Conservation (phyloP, 2,329 filamentous ascomycete genomes). For the Lachnellula cervina region DNA sequence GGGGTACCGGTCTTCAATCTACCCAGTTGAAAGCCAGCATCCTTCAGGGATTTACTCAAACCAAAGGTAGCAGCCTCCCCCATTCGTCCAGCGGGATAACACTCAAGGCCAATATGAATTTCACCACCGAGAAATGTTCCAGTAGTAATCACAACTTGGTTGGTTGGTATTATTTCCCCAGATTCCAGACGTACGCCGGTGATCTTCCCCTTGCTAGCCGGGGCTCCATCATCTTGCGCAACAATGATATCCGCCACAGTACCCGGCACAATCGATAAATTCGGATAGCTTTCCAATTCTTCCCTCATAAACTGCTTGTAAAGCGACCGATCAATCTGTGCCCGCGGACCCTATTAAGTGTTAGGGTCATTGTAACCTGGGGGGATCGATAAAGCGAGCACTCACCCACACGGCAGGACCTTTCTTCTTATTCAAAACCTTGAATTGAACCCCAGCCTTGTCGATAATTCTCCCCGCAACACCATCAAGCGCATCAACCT, state of each 20-base stretch:
- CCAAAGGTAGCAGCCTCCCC: constrained; percentile 92
- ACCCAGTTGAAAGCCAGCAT: constrained; percentile 85
- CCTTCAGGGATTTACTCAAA: constrained; percentile 80
- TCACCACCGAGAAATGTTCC: constrained; percentile 94
- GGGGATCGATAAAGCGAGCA: not conserved
- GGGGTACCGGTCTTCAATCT: constrained; percentile 94
- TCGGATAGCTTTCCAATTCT: constrained; percentile 73
- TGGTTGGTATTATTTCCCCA: constrained; percentile 75
- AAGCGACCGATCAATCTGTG: constrained; percentile 87
- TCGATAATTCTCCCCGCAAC: constrained; percentile 85
- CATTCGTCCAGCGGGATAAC: constrained; percentile 82
- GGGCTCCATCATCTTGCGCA: constrained; percentile 47
- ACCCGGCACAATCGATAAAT: constrained; percentile 74
- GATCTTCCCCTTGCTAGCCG: constrained; percentile 60
- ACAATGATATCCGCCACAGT: constrained; percentile 91
- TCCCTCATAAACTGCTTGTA: constrained; percentile 90
- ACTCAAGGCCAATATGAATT: constrained; percentile 88
- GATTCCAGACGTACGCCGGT: constrained; percentile 82
- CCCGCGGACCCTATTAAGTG: constrained; percentile 64
- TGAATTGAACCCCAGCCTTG: constrained; percentile 91
- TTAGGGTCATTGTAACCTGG: constrained; percentile 1
- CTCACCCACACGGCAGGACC: constrained; percentile 83
- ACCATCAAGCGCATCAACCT: constrained; percentile 92
- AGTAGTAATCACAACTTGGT: constrained; percentile 86
- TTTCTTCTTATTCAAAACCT: constrained; percentile 80